Evolutionary conservation across 208 protist genomes (phyloP).

Genomic region (Acanthamoeba divionensis): DNA sequence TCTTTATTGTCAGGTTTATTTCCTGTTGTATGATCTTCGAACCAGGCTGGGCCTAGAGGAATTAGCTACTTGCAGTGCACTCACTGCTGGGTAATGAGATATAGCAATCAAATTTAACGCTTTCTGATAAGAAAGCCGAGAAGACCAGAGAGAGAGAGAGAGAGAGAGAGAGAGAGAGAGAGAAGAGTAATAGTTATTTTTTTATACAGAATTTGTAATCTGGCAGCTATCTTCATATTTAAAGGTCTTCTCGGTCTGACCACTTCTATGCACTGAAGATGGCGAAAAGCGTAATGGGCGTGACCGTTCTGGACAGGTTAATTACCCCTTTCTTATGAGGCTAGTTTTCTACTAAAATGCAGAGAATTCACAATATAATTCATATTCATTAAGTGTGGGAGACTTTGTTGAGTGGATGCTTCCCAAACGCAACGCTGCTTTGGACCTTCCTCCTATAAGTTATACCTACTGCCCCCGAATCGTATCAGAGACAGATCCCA

Average conservation of each 20-base stretch:
- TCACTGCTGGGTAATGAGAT: not conserved
- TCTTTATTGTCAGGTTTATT: not conserved
- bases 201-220: too few relatives aligned
- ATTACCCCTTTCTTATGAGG: not conserved
- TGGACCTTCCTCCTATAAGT: not conserved
- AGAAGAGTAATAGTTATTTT: too few relatives aligned
- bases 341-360: not conserved
- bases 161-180: too few relatives aligned
- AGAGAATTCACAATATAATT: not conserved
- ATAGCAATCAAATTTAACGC: too few relatives aligned
- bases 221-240: too few relatives aligned
- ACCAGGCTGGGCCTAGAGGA: not conserved
- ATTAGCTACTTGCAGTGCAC: not conserved
- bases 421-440: not conserved
- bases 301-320: not conserved
- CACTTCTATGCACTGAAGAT: slow-evolving; percentile 5
- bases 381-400: too few relatives aligned
- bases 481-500: not conserved
- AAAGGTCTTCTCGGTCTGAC: not conserved
- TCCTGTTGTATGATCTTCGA: not conserved
- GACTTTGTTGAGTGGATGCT: slow-evolving; percentile 33
- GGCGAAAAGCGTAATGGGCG: not conserved
- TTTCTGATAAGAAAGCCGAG: too few relatives aligned
- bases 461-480: not conserved
- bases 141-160: too few relatives aligned